A percentile compares a stretch with the other conserved stretches of the same genome.
Evolutionary conservation across 768 basidiomycete genomes (phyloP).

Genomic region (Kondoa subrosea): DNA sequence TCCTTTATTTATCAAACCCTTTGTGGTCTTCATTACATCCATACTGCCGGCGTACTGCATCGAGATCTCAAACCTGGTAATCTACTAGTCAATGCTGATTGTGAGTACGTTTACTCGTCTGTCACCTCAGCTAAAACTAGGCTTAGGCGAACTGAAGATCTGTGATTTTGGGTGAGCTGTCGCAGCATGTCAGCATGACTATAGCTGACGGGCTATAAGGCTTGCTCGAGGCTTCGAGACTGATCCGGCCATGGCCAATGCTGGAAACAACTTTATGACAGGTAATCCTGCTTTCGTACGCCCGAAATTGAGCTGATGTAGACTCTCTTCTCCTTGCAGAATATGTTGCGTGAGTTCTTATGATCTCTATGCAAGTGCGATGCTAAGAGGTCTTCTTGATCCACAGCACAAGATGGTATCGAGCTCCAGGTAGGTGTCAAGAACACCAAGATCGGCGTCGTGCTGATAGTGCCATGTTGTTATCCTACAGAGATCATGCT

Average conservation of each 20-base stretch:
- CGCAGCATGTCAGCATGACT: not conserved
- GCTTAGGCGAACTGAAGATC: constrained; percentile 60
- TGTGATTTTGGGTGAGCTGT: constrained; percentile 66
- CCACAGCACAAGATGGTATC: constrained; percentile 97
- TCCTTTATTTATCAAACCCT: constrained; percentile 97
- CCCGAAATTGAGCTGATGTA: constrained; percentile 26
- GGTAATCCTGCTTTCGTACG: not conserved
- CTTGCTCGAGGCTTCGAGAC: constrained; percentile 42
- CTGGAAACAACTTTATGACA: constrained; percentile 38
- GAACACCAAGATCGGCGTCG: not conserved
- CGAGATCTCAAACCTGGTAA: constrained; percentile 38
- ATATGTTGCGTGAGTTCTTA: constrained; percentile 40
- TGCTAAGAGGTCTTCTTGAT: constrained; percentile 36
- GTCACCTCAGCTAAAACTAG: constrained; percentile 4
- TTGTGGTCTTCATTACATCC: constrained; percentile 56
- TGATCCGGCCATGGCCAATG: constrained; percentile 17
- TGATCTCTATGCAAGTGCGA: not conserved
- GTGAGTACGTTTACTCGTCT: constrained; percentile 34
- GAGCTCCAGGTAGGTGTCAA: constrained; percentile 47
- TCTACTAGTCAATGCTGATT: constrained; percentile 72
- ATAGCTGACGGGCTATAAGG: not conserved
- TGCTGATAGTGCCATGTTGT: not conserved
- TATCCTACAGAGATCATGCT: constrained; percentile 67
- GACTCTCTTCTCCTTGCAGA: constrained; percentile 88
- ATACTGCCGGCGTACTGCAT: constrained; percentile 38